Conservation (phyloP, 2,329 filamentous ascomycete genomes). For the Pyrenochaeta sp. region DNA sequence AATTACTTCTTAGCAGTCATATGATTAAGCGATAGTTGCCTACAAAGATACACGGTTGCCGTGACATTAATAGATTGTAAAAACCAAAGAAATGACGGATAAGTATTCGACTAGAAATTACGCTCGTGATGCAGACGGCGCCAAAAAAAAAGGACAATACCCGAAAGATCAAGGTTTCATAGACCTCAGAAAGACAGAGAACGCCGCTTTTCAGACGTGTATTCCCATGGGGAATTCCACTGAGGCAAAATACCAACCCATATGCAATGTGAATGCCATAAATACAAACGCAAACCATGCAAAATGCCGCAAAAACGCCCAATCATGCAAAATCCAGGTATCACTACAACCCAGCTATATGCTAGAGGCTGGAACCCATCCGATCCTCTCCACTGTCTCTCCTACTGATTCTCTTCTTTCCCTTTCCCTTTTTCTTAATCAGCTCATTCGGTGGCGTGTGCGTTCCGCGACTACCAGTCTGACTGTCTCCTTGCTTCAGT, state of each 20-base stretch:
- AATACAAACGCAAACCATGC: conserved; percentile 4
- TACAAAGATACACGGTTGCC: too few relatives aligned
- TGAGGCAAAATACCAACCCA: conserved; percentile 10
- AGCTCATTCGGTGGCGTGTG: conserved; percentile 38
- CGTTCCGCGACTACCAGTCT: conserved; percentile 35
- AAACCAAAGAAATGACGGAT: neutral
- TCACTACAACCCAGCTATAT: too few relatives aligned
- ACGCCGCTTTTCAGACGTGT: neutral
- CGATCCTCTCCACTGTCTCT: conserved; percentile 27
- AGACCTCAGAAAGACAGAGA: neutral
- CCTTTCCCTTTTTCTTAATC: conserved; percentile 39
- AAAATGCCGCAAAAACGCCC: conserved; percentile 13
- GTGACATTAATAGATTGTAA: too few relatives aligned
- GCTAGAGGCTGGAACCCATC: conserved; percentile 39
- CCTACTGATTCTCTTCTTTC: conserved; percentile 37
- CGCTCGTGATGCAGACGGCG: neutral
- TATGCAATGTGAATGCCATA: neutral
- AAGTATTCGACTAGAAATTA: neutral
- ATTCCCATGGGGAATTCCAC: conserved; percentile 9
- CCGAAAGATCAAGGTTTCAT: too few relatives aligned
- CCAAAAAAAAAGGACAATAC: too few relatives aligned
- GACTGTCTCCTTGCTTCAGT: conserved; percentile 55
- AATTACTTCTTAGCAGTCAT: too few relatives aligned
- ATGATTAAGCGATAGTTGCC: too few relatives aligned
- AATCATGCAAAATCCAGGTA: conserved; percentile 2